These are phyloP conservation scores for Fonsecaea monophora DNA, from an alignment of 2,329 filamentous ascomycete genomes.

Conservation along the genomic window DNA sequence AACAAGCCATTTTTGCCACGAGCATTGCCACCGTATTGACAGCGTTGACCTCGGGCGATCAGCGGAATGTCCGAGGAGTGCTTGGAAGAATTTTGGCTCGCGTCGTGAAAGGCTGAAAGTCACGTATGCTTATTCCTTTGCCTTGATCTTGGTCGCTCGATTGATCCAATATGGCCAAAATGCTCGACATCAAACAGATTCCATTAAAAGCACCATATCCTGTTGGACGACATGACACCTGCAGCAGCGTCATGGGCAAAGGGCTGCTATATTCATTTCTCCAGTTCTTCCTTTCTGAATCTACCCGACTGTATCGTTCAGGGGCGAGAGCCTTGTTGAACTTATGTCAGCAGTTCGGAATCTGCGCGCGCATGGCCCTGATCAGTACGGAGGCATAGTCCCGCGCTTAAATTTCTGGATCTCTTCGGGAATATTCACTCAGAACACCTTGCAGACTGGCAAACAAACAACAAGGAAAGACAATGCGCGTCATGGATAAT, in stretches of 20 bases:
- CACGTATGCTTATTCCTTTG: too few relatives aligned
- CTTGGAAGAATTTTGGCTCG: constrained; percentile 37
- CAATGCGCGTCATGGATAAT: background rate
- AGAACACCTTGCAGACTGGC: background rate
- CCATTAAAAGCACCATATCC: too few relatives aligned
- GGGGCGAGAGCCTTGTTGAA: background rate
- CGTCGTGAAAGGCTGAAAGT: constrained; percentile 33
- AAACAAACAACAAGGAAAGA: background rate
- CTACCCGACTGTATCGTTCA: background rate
- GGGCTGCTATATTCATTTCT: background rate
- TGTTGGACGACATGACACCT: too few relatives aligned
- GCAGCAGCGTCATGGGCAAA: too few relatives aligned
- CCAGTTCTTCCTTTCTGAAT: background rate
- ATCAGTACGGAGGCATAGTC: background rate
- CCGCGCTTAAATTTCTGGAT: background rate
- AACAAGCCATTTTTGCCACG: constrained; percentile 40
- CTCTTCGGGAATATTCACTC: background rate
- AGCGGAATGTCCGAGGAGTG: constrained; percentile 34
- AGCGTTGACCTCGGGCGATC: constrained; percentile 21
- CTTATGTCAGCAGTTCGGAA: background rate
- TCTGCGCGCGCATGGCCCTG: background rate
- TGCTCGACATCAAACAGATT: too few relatives aligned
- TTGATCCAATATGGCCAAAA: too few relatives aligned
- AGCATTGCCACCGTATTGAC: constrained; percentile 38
- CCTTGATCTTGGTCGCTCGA: too few relatives aligned